Conservation (phyloP, 2,329 filamentous ascomycete genomes). For the Blastomyces emzantsi region DNA sequence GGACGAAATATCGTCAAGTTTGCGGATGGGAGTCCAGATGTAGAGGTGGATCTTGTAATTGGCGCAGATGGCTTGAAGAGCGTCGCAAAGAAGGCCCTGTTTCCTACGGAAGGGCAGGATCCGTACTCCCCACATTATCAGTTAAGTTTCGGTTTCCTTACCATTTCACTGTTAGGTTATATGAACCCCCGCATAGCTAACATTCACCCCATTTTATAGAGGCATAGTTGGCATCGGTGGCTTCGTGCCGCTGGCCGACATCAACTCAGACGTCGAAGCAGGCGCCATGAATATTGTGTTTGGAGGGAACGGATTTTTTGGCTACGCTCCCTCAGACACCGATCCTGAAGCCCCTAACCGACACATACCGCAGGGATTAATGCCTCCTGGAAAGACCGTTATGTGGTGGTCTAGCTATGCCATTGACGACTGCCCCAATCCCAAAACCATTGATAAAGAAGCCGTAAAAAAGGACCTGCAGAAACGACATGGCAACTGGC, state of each 20-base stretch:
- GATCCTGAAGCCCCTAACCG: slow-evolving; percentile 17
- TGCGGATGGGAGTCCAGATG: slow-evolving; percentile 25
- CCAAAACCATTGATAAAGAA: slow-evolving; percentile 24
- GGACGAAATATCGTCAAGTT: slow-evolving; percentile 27
- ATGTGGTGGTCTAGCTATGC: slow-evolving; percentile 42
- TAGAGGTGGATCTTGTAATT: slow-evolving; percentile 35
- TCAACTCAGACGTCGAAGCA: slow-evolving; percentile 25
- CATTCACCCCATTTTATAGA: slow-evolving; percentile 17
- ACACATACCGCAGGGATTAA: slow-evolving; percentile 17
- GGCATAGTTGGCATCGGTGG: slow-evolving; percentile 41
- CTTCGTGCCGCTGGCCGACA: slow-evolving; percentile 29
- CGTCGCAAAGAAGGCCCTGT: slow-evolving; percentile 29
- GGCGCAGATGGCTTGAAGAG: slow-evolving; percentile 38
- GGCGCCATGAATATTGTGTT: slow-evolving; percentile 38
- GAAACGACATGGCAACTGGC: slow-evolving; percentile 38
- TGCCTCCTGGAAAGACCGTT: slow-evolving; percentile 26
- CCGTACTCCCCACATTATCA: slow-evolving; percentile 35
- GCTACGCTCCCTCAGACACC: slow-evolving; percentile 35
- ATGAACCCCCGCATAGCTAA: neutral
- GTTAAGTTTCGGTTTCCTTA: slow-evolving; percentile 19
- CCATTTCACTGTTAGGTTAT: neutral
- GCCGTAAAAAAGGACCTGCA: slow-evolving; percentile 30
- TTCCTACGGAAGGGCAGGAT: slow-evolving; percentile 26
- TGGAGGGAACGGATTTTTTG: slow-evolving; percentile 44
- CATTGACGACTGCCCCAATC: slow-evolving; percentile 26